phyloP scores from a whole-genome alignment of 1,139 yeast genomes.

The Komagataea norvegica region DNA sequence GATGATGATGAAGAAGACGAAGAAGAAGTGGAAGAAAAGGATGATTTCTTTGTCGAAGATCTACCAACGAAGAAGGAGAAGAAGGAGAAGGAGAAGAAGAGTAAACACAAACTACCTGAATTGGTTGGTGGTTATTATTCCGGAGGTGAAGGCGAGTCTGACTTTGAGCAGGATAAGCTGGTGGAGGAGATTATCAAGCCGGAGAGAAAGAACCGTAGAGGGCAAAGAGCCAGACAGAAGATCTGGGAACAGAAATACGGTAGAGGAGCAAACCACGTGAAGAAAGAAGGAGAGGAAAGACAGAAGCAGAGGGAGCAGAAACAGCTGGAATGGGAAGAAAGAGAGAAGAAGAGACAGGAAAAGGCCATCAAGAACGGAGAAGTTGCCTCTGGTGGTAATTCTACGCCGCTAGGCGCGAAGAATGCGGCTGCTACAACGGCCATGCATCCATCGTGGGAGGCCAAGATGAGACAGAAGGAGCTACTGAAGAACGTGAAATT shows the following conservation, averaged over 20 bases:
- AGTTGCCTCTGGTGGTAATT: conserved; percentile 36
- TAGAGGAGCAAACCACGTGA: conserved; percentile 72
- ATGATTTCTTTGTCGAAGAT: conserved; percentile 40
- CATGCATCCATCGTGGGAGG: conserved; percentile 96
- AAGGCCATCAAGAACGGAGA: conserved; percentile 40
- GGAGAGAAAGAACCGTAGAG: conserved; percentile 81
- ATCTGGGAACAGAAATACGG: conserved; percentile 95
- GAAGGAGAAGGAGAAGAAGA: conserved; percentile 25
- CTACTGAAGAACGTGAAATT: conserved; percentile 62
- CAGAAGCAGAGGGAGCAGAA: conserved; percentile 53
- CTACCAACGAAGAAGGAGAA: conserved; percentile 24
- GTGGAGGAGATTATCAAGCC: conserved; percentile 49
- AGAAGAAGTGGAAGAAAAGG: conserved; percentile 33
- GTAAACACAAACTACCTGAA: conserved; percentile 49
- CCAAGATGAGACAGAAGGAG: conserved; percentile 69
- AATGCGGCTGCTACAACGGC: conserved; percentile 4
- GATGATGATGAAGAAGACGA: conserved; percentile 27
- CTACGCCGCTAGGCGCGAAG: conserved; percentile 36
- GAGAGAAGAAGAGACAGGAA: conserved; percentile 61
- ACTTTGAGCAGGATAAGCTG: conserved; percentile 48
- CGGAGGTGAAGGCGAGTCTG: conserved; percentile 69
- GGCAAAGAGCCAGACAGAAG: conserved; percentile 94
- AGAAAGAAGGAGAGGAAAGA: conserved; percentile 51
- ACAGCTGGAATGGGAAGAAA: conserved; percentile 65
- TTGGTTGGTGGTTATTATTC: conserved; percentile 76